Evolutionary conservation across 225 moss, liverwort and hornwort species (phyloP), one percentile per base, ranked within the genome.

Genomic region (Bryum argenteum): DNA sequence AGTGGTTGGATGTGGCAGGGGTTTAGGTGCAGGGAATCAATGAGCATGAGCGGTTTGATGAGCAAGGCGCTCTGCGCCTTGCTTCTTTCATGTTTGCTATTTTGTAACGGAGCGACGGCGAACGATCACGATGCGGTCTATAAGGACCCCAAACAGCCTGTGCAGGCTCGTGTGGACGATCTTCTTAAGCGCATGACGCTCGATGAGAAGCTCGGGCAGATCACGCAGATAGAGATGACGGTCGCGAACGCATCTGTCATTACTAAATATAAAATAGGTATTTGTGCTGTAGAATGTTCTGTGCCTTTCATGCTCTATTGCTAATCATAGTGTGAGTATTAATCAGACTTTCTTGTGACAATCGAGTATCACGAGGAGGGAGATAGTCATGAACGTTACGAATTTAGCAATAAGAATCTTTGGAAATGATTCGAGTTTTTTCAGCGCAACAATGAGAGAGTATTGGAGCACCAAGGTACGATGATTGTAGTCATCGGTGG

Each of bases 171-270:
- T 54, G 88, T 87, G 43, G 24, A 52, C 33, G 96, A 96, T 45
- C 81, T 96, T n/a, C 62, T 96, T 19, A 63, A 74, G 62, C 83
- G 91, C 39, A 78, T 96, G 90, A 89, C 90, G 9, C 67, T 96
- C 14, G 90, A 79, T 43, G 93, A 96, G 55, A 96, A 96, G 78
- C 72, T 96, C 12, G 96, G 96, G 11, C 96, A 96, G 66, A 96
- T 96, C 91, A 96, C 91, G 4, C 96, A 96, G 65, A 96, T 96
- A 33, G 96, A 96, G 68, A 81, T 71, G 67, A 43, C 78, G 1
- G 87, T 93, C 11, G 72, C 80, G 1, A 89, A 90, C 55, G 20
- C 61, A 12, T 72, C 90, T 2, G 70, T 6, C 17, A 83, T 96
- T 24, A 10, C 79, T 14, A 11, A 75, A 12, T 85, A 83, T 63